Evolutionary conservation across 1,284 basidiomycete genomes (phyloP).

Genomic region (Vanrija sp.): DNA sequence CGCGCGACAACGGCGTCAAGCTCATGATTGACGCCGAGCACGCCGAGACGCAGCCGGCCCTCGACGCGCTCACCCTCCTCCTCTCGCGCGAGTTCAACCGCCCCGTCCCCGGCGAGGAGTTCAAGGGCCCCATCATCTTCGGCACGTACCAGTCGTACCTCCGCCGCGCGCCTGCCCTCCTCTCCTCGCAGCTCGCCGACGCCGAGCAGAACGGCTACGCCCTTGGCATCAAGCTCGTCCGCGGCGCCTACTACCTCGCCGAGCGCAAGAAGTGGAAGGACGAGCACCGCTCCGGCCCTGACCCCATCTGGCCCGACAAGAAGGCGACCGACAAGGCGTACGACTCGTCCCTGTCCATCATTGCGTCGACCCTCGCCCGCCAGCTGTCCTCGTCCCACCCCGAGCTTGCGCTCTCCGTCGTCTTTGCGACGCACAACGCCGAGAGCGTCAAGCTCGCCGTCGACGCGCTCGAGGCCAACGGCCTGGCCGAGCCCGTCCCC

Average conservation of each 20-base stretch:
- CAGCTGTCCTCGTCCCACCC: slow-evolving; percentile 48
- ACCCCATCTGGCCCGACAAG: slow-evolving; percentile 53
- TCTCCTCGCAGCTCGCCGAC: slow-evolving; percentile 64
- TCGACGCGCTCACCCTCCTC: slow-evolving; percentile 71
- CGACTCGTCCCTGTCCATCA: slow-evolving; percentile 61
- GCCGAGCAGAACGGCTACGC: slow-evolving; percentile 68
- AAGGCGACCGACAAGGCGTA: slow-evolving; percentile 75
- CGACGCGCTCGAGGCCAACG: slow-evolving; percentile 58
- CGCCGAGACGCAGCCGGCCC: slow-evolving; percentile 71
- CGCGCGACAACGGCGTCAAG: slow-evolving; percentile 52
- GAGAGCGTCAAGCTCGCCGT: slow-evolving; percentile 62
- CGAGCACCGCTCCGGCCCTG: slow-evolving; percentile 37
- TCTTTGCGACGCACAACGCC: slow-evolving; percentile 86
- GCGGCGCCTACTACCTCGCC: slow-evolving; percentile 84
- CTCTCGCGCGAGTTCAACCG: slow-evolving; percentile 74
- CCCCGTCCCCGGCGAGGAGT: slow-evolving; percentile 16
- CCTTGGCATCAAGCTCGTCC: slow-evolving; percentile 88
- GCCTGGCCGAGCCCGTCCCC: slow-evolving; percentile 53
- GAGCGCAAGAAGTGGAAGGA: slow-evolving; percentile 54
- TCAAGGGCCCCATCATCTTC: slow-evolving; percentile 40
- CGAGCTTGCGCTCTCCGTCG: slow-evolving; percentile 59
- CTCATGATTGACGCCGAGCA: slow-evolving; percentile 80
- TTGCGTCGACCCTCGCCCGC: slow-evolving; percentile 54
- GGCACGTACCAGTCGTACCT: slow-evolving; percentile 84
- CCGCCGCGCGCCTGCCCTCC: slow-evolving; percentile 58